phyloP scores from a whole-genome alignment of 2,329 filamentous ascomycete genomes.

The Colletotrichum lini region DNA sequence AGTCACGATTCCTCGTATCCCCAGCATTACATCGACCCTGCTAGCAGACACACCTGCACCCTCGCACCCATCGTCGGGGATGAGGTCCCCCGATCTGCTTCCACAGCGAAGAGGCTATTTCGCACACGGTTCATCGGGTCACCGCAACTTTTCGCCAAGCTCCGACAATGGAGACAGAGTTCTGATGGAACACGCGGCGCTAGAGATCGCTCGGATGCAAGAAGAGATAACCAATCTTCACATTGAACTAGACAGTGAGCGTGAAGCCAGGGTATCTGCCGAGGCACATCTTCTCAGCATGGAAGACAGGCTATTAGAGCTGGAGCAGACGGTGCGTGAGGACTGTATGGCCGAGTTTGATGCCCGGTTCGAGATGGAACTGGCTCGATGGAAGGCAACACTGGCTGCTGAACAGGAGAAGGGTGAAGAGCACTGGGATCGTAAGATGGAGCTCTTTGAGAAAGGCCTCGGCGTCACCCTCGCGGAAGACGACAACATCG shows the following conservation, averaged over 20 bases:
- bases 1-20: conserved; percentile 90
- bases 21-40: conserved; percentile 84
- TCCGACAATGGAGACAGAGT: conserved; percentile 68
- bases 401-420: conserved; percentile 85
- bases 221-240: conserved; percentile 84
- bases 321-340: conserved; percentile 89
- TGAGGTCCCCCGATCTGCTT: conserved; percentile 41
- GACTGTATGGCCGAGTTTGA: conserved; percentile 93
- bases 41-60: conserved; percentile 54
- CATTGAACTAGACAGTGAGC: conserved; percentile 78
- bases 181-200: conserved; percentile 85
- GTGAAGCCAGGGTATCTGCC: conserved; percentile 76
- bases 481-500: conserved; percentile 58
- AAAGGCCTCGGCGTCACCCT: conserved; percentile 57
- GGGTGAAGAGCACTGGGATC: conserved; percentile 87
- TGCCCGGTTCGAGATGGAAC: conserved; percentile 79
- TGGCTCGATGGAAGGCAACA: conserved; percentile 84
- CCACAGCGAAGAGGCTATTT: conserved; percentile 34
- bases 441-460: conserved; percentile 81
- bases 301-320: conserved; percentile 74
- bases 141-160: conserved; percentile 58
- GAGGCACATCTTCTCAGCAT: conserved; percentile 81
- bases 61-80: conserved; percentile 44
- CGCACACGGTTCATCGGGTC: conserved; percentile 44
- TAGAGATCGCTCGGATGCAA: conserved; percentile 84